Evolutionary conservation across 2,329 filamentous ascomycete genomes (phyloP).

Genomic region (Lomentospora prolificans): DNA sequence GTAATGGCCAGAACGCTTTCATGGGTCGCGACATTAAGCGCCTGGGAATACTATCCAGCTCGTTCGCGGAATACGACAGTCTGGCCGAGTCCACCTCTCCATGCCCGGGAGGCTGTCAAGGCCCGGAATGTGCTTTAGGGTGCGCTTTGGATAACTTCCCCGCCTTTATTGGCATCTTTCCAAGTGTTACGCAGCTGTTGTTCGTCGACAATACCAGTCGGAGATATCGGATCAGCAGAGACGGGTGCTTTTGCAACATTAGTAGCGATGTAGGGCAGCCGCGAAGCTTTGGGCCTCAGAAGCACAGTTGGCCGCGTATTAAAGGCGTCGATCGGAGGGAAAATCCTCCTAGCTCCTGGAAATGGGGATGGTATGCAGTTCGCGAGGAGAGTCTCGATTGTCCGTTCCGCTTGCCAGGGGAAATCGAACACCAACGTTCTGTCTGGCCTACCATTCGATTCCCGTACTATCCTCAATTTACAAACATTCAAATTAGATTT

Average conservation of each 20-base stretch:
- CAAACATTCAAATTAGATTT: neutral
- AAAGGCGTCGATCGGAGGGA: neutral
- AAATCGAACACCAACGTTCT: neutral
- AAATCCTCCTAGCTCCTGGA: neutral
- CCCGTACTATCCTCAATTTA: neutral
- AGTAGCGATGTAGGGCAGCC: neutral
- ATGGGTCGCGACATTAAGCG: too few relatives aligned
- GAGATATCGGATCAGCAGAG: neutral
- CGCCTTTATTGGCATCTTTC: neutral
- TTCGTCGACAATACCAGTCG: neutral
- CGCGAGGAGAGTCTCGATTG: neutral
- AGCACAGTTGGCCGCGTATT: neutral
- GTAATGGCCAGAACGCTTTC: too few relatives aligned
- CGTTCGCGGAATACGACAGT: too few relatives aligned
- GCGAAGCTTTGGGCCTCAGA: too few relatives aligned
- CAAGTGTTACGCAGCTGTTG: neutral
- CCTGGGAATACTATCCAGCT: too few relatives aligned
- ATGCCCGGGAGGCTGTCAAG: neutral
- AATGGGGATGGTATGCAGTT: neutral
- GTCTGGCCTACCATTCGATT: neutral
- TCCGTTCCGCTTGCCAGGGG: neutral
- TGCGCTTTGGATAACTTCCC: neutral
- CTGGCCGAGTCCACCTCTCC: too few relatives aligned
- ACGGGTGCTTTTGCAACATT: neutral
- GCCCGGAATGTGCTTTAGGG: neutral